phyloP scores from a whole-genome alignment of 2,329 filamentous ascomycete genomes.

The Stagonosporopsis cucurbitacearum region DNA sequence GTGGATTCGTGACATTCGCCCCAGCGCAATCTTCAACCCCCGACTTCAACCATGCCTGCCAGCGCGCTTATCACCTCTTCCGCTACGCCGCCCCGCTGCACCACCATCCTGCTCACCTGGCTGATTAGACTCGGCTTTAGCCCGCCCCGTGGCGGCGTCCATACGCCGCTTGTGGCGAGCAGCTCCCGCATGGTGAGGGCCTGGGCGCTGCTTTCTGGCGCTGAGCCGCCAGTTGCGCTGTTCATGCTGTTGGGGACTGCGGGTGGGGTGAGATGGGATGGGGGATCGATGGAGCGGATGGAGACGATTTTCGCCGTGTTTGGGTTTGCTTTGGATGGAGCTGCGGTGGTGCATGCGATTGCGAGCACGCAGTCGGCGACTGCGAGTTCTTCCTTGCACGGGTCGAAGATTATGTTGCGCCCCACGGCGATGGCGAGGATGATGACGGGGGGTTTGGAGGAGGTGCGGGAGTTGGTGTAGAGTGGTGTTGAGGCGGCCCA shows the following conservation, averaged over 20 bases:
- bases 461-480: constrained; percentile 63
- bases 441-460: constrained; percentile 77
- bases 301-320: constrained; percentile 48
- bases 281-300: constrained; percentile 58
- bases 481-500: constrained; percentile 84
- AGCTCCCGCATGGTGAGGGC: constrained; percentile 59
- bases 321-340: constrained; percentile 24
- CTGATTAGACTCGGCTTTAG: constrained; percentile 76
- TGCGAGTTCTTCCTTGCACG: constrained; percentile 86
- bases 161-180: constrained; percentile 71
- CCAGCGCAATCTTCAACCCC: constrained; percentile 7
- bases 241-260: constrained; percentile 58
- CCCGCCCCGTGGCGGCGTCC: constrained; percentile 84
- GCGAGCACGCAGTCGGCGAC: constrained; percentile 91
- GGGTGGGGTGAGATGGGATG: constrained; percentile 56
- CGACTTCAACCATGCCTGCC: constrained; percentile 71
- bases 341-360: constrained; percentile 69
- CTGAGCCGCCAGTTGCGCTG: constrained; percentile 52
- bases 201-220: constrained; percentile 48
- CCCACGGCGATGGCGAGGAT: constrained; percentile 87
- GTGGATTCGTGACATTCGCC: too few species aligned
- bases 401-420: constrained; percentile 92
- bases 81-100: constrained; percentile 79
- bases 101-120: constrained; percentile 75
- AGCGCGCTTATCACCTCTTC: constrained; percentile 85